These are phyloP conservation scores for Sugiyamaella paludigena DNA, from an alignment of 1,139 yeast genomes.

Conservation along the genomic window DNA sequence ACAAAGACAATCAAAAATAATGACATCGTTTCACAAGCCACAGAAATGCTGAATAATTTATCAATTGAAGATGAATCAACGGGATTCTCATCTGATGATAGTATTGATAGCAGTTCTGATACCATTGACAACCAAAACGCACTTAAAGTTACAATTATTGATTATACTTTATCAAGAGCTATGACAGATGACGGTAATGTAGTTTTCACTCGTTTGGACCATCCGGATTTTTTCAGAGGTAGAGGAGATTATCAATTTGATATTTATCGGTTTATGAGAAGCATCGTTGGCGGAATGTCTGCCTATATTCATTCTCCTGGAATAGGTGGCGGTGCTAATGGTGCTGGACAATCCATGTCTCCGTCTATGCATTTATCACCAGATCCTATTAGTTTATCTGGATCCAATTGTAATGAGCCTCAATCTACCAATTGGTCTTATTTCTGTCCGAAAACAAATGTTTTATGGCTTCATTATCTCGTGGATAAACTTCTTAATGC, in stretches of 20 bases:
- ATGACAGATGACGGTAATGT: conserved; percentile 25
- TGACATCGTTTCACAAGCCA: conserved; percentile 7
- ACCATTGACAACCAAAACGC: conserved; percentile 11
- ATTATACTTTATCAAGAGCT: conserved; percentile 54
- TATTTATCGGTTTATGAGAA: conserved; percentile 49
- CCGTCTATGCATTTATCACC: conserved; percentile 4
- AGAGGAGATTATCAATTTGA: conserved; percentile 54
- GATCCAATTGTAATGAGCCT: not conserved
- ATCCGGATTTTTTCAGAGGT: conserved; percentile 52
- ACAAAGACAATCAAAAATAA: conserved; percentile 1
- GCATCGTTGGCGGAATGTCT: conserved; percentile 22
- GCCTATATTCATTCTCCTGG: conserved; percentile 7
- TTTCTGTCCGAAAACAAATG: conserved; percentile 46
- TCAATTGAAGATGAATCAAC: conserved; percentile 16
- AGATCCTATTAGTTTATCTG: not conserved
- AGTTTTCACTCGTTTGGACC: conserved; percentile 41
- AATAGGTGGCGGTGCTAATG: not conserved
- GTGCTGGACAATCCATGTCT: conserved; percentile 5
- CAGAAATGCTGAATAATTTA: conserved; percentile 19
- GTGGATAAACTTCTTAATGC: conserved; percentile 43
- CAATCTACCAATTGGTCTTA: conserved; percentile 42
- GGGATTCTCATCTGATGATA: conserved; percentile 18
- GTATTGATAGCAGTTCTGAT: conserved; percentile 16
- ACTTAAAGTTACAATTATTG: conserved; percentile 51
- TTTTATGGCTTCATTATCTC: conserved; percentile 51